Base-by-base conservation (phyloP, 192 early-diverging fungal species). In the Backusella tuberculispora region DNA sequence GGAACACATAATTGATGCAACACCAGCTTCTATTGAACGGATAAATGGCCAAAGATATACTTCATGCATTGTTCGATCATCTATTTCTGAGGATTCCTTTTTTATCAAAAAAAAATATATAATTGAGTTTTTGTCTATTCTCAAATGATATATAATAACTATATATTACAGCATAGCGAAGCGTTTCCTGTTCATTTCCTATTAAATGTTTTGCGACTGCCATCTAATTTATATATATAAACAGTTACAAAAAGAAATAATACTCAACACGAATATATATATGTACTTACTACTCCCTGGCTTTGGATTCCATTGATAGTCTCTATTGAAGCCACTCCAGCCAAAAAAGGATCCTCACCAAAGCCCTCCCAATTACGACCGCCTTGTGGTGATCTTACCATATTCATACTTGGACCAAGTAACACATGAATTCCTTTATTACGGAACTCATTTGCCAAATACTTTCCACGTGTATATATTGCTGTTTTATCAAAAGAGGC, bases 11-110 rank as follows among this genome's bases (percentile, higher is more conserved):
- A 91, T 63, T 2, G 88, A 77, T 53, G 67, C 87, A 38, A 83
- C 83, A 34, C 88, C 90, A 70, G 83, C 87, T 40, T 85, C 88
- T 17, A 84, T 63, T 37, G 74, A 73, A 8, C 80, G 85, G 63
- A 84, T 74, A 73, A 92, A 91, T n/a, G 90, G 86, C 45, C 71
- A 78, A 17, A 89, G 56, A 72, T 91, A 90, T n/a, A 91, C 47
- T 72, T 91, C 89, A 41, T 87, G 88, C 19, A 91, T 66, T 12
- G 89, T 87, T 44, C 88, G 66, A 41, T 83, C 83, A 69, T 89
- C 88, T 26, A 90, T 75, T 53, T 81, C 70, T 26, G 88, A 87
- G 19, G 75, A 66, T 34, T 34, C 29, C 29, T 34, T 34, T 34
- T 34, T 26, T 29, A 38, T 24, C 2, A 34, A 24, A 29, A 17